Conservation (phyloP, 1,139 yeast genomes). For the Scheffersomyces quercinus region DNA sequence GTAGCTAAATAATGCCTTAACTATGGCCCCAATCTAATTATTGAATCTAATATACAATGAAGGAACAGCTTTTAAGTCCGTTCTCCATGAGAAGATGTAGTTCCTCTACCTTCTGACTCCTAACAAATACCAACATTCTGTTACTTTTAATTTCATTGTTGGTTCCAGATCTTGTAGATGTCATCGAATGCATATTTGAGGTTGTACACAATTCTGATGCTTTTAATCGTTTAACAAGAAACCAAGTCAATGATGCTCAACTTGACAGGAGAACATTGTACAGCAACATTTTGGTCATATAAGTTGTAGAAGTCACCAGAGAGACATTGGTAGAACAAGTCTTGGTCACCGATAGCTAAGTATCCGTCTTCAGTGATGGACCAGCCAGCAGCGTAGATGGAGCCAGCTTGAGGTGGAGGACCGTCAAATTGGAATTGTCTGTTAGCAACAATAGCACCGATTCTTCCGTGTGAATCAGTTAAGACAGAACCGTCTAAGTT, state of each 20-base stretch:
- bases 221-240: constrained; percentile 43
- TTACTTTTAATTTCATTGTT: too few relatives aligned
- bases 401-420: constrained; percentile 90
- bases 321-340: constrained; percentile 74
- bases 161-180: too few relatives aligned
- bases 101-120: too few relatives aligned
- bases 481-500: constrained; percentile 53
- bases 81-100: not conserved
- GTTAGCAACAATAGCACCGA: constrained; percentile 82
- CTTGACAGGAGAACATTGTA: constrained; percentile 65
- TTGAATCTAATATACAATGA: not conserved
- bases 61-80: not conserved
- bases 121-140: too few relatives aligned
- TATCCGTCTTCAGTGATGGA: constrained; percentile 61
- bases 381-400: constrained; percentile 88
- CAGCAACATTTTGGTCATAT: constrained; percentile 68
- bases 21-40: not conserved
- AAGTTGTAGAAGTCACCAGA: constrained; percentile 83
- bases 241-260: constrained; percentile 66
- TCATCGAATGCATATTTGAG: too few relatives aligned
- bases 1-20: too few relatives aligned
- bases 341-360: constrained; percentile 68
- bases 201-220: too few relatives aligned
- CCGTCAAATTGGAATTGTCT: constrained; percentile 89
- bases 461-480: constrained; percentile 65